A percentile compares a stretch with the other conserved stretches of the same genome.
Evolutionary conservation across 208 protist species (phyloP).

Genomic region (Leishmania gerbilli): DNA sequence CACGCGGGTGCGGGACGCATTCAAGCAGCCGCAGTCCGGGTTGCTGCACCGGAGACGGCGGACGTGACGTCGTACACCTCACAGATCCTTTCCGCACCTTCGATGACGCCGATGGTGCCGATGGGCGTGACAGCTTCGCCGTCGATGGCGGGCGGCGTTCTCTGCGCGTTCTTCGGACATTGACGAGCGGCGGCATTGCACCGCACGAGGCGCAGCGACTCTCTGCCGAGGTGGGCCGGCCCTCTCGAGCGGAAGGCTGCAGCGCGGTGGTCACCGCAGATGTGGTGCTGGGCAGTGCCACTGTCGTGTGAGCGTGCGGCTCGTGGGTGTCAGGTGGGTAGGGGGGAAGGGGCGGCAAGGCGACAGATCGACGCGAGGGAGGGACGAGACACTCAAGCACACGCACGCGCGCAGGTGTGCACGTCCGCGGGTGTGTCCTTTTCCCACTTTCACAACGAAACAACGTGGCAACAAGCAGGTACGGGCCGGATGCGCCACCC

Average conservation of each 20-base stretch:
- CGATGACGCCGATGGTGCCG: not conserved
- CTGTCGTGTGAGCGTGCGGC: not conserved
- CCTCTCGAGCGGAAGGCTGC: slow-evolving; percentile 8
- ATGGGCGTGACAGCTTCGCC: not conserved
- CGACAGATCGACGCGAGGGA: not conserved
- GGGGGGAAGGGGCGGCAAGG: not conserved
- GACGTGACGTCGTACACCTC: not conserved
- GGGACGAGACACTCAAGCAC: not conserved
- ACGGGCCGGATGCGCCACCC: too few species aligned
- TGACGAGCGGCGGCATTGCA: not conserved
- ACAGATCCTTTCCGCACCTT: slow-evolving; percentile 11
- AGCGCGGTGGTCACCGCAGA: not conserved
- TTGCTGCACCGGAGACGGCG: not conserved
- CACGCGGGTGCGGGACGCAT: not conserved
- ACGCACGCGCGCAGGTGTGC: not conserved
- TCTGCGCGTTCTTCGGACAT: not conserved
- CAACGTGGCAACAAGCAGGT: not conserved
- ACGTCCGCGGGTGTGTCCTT: not conserved
- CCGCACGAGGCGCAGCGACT: not conserved
- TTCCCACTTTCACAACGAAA: not conserved
- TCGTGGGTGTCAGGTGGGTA: not conserved
- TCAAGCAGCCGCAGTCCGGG: not conserved
- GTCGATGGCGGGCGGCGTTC: not conserved
- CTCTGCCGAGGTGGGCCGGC: not conserved
- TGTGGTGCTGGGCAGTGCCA: slow-evolving; percentile 5